A percentile compares a stretch with the other conserved stretches of the same genome.
These are phyloP conservation scores for Pontederia crassipes DNA, from an alignment of 176 grass and related monocot genomes.

Conservation along the genomic window DNA sequence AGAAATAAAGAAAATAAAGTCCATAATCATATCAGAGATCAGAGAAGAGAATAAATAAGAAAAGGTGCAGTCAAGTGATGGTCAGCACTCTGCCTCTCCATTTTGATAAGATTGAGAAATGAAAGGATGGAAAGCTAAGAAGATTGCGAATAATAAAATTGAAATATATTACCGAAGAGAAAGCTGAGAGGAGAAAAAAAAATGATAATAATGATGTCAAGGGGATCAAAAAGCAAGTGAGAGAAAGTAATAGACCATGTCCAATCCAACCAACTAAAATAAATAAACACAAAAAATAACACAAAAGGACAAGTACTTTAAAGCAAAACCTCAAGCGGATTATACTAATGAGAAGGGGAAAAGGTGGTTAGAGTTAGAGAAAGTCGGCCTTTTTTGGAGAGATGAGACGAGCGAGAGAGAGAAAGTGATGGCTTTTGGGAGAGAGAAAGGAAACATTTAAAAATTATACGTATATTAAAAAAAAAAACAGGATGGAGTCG, in stretches of 20 bases:
- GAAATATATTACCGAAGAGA: too few relatives aligned
- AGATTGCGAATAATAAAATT: not conserved
- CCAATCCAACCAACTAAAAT: not conserved
- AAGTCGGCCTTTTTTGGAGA: too few relatives aligned
- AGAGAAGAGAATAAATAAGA: not conserved
- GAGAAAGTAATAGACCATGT: not conserved
- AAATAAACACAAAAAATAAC: not conserved
- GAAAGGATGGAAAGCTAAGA: not conserved
- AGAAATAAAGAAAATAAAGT: too few relatives aligned
- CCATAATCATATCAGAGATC: not conserved
- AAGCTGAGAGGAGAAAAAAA: not conserved
- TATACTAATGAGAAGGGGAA: too few relatives aligned
- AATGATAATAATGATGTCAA: not conserved
- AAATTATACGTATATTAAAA: not conserved
- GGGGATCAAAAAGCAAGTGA: not conserved
- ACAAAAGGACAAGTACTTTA: not conserved
- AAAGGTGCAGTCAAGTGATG: not conserved
- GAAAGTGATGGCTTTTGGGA: too few relatives aligned
- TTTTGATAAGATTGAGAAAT: not conserved
- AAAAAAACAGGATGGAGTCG: not conserved
- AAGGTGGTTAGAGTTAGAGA: too few relatives aligned
- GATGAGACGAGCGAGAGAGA: too few relatives aligned
- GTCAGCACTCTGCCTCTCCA: not conserved
- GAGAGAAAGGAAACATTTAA: too few relatives aligned
- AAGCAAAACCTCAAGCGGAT: too few relatives aligned